phyloP scores from a whole-genome alignment of 139 green algal species.

The Gonium pectorale region DNA sequence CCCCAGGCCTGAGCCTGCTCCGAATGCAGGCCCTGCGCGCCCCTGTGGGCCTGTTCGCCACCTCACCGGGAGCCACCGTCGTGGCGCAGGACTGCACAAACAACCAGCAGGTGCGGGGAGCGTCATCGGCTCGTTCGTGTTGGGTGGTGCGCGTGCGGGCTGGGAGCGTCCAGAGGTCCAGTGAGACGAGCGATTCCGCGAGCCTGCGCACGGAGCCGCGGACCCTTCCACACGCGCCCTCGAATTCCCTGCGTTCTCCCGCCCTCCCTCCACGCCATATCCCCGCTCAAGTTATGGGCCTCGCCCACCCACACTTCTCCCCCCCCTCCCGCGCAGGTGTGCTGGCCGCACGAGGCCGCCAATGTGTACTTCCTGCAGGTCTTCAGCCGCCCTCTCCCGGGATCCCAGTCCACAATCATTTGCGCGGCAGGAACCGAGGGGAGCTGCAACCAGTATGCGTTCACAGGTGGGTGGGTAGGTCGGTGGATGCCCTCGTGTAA shows the following conservation, averaged over 20 bases:
- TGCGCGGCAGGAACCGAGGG: constrained; percentile 4
- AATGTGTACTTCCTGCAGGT: constrained; percentile 26
- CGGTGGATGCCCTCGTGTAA: neutral
- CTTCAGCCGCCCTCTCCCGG: constrained; percentile 1
- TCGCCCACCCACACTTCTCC: neutral
- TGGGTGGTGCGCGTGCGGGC: neutral
- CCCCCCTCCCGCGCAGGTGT: neutral
- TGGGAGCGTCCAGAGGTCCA: neutral
- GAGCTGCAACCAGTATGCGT: constrained; percentile 27
- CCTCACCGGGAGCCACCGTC: neutral
- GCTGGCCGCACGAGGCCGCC: constrained; percentile 15
- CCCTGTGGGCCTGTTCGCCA: constrained; percentile 5
- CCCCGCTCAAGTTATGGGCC: neutral
- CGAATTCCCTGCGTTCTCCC: neutral
- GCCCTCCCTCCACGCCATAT: neutral
- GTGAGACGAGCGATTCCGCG: neutral
- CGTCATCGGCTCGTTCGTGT: neutral
- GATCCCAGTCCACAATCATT: neutral
- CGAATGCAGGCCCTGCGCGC: constrained; percentile 28
- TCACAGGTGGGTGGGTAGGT: neutral
- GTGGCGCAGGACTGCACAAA: constrained; percentile 14
- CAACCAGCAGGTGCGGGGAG: constrained; percentile 21
- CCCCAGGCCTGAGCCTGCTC: constrained; percentile 12
- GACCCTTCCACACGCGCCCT: neutral
- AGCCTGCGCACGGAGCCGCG: neutral